Evolutionary conservation across 2,329 filamentous ascomycete genomes (phyloP), one percentile per base, ranked within the genome.

Genomic region (Huntiella moniliformis): DNA sequence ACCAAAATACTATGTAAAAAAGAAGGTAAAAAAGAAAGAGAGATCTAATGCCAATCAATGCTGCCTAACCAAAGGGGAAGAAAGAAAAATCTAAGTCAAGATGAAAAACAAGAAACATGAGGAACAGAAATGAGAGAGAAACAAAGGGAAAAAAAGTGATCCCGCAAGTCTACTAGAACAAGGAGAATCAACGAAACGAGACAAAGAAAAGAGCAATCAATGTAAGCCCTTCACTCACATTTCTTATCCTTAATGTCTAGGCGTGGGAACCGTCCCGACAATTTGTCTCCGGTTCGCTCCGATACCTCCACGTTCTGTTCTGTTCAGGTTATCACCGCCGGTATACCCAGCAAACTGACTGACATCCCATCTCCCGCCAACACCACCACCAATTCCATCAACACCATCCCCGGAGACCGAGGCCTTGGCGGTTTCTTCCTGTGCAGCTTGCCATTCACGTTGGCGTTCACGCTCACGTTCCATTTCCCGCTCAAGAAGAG

Each of bases 401-500:
- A 71, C 67, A 12, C 67, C 67, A 7, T 67, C 68, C 1, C 62
- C 60, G 13, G 70, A 64, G 32, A 65, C 67, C 4, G 67, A 65
- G 0, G 72, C 68, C 46, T 68, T 68, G 16, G 73, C 71, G 13
- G 74, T 72, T 52, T 73, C 74, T 55, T 74, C 67, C 60, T 88
- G 83, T 1, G 74, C 66, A 51, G 82, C 74, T 58, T 91, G 82
- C 83, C 83, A 87, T 58, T 87, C 82, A 47, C 68, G 70, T 61
- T 87, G 82, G 11, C 81, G 67, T 62, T 84, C 74, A 6, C 82
- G 68, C 60, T 87, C 82, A 57, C 79, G 67, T 58, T 87, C 81
- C 79, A 86, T 85, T 60, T 87, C 82, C 22, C 79, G 73, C 61
- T 86, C 82, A 1, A 86, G 69, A 7, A 86, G 67, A 0, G 77